Evolutionary conservation across 495 filamentous ascomycete genomes (phyloP).

Genomic region (Xylaria acuta): DNA sequence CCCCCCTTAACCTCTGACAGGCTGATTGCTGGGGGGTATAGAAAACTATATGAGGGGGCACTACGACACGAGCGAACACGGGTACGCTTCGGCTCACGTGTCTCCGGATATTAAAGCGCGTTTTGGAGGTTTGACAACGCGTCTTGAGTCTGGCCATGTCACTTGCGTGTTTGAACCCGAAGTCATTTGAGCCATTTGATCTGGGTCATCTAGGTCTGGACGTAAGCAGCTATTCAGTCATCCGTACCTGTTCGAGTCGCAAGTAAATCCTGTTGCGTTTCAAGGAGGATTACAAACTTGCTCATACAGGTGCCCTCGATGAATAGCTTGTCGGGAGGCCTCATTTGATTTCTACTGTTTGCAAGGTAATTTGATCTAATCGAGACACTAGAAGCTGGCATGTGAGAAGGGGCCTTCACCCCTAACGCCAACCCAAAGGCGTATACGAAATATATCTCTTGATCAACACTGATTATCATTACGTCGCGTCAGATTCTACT

Average conservation of each 20-base stretch:
- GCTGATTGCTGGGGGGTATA: conserved; percentile 9
- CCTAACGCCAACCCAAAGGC: background rate
- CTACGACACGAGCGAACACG: background rate
- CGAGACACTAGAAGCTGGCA: background rate
- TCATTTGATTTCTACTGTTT: conserved; percentile 2
- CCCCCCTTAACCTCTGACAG: conserved; percentile 8
- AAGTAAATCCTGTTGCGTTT: conserved; percentile 3
- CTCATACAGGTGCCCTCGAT: background rate
- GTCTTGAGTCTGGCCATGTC: background rate
- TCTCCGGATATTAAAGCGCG: conserved; percentile 15
- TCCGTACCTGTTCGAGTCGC: background rate
- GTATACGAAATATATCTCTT: background rate
- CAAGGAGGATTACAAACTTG: background rate
- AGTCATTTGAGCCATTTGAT: background rate
- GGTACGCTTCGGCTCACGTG: conserved; percentile 4
- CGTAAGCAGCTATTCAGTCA: background rate
- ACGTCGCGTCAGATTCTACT: background rate
- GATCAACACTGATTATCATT: background rate
- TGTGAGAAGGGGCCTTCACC: background rate
- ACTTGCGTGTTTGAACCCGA: background rate
- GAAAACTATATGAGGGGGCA: background rate
- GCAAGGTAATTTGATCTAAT: background rate
- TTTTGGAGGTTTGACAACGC: background rate
- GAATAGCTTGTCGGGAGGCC: background rate
- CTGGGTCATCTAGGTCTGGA: background rate